These are phyloP conservation scores for Tetracladium marchalianum DNA, from an alignment of 495 filamentous ascomycete genomes.

Conservation along the genomic window DNA sequence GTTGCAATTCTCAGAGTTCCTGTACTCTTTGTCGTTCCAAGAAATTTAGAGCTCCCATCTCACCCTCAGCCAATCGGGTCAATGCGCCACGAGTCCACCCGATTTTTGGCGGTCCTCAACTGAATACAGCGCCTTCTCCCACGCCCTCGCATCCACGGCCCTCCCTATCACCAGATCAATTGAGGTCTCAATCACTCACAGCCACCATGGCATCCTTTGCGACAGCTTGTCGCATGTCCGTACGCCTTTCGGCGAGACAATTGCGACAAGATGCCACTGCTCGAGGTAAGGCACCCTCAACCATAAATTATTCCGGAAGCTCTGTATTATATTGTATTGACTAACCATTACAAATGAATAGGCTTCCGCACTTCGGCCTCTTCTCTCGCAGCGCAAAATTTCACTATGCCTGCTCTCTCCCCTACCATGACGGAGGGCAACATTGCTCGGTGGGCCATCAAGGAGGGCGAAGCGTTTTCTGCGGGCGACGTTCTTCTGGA, in stretches of 20 bases:
- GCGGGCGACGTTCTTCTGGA: constrained; percentile 76
- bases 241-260: constrained; percentile 34
- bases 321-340: constrained; percentile 3
- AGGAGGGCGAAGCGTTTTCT: constrained; percentile 66
- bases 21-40: not conserved
- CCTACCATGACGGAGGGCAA: constrained; percentile 85
- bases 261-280: constrained; percentile 37
- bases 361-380: constrained; percentile 52
- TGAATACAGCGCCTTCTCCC: not conserved
- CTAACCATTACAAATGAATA: constrained; percentile 20
- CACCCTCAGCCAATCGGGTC: no score
- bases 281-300: constrained; percentile 29
- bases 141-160: constrained; percentile 3
- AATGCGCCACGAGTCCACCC: no score
- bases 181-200: constrained; percentile 22
- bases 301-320: constrained; percentile 1
- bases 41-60: not conserved
- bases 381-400: constrained; percentile 57
- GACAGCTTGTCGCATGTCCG: constrained; percentile 39
- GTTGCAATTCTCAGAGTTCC: not conserved
- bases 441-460: constrained; percentile 66
- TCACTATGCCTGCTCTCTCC: constrained; percentile 79
- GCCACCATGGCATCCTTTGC: constrained; percentile 42
- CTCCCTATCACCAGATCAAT: constrained; percentile 19
- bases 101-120: constrained; percentile 17